Base-by-base conservation (phyloP, 495 filamentous ascomycete genomes). In the Glarea lozoyensis region DNA sequence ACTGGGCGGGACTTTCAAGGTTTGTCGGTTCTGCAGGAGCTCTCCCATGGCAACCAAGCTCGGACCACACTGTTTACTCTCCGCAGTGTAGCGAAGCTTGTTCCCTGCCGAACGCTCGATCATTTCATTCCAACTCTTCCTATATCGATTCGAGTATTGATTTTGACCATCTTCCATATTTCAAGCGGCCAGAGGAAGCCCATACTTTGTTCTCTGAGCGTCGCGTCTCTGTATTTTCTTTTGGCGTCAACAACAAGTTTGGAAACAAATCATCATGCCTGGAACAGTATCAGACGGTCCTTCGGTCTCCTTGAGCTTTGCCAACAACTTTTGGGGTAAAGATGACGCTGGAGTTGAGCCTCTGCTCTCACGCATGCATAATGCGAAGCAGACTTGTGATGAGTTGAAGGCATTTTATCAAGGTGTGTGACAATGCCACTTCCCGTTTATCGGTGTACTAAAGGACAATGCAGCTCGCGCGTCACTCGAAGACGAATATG, bases 311-410 rank as follows among this genome's bases (percentile, higher is more conserved):
- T 59, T 74, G 42, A 74, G 69, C 47, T 75, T 97, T 64, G 88
- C 93, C 55, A 97, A 97, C 67, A 97, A 99, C 60, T 99, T 99
- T 65, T 99, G 93, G 93, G 93, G 93, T 47, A 96, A 90, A 70
- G 88, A 99, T 61, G 93, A 99, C 69, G 93, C 93, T 30, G 93
- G 93, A 51, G 85, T 97, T 52, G 71, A 72, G 33, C 93, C 93
- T 42, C 77, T 99, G 63, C 75, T 99, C 31, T 87, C 93, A 59
- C 89, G 93, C 57, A 94, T 99, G 86, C 86, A 90, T 60, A 82
- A 81, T 69, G 84, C 93, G 23, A 99, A 99, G 70, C 73, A 82
- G 47, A 96, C 93, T 10, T 92, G 84, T 60, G 93, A 99, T 57
- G 93, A 99, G 62, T 63, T 99, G 39, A 88, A 88, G 56, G 66